Base-by-base conservation (phyloP, 2,329 filamentous ascomycete genomes). In the Apiospora malaysiana region DNA sequence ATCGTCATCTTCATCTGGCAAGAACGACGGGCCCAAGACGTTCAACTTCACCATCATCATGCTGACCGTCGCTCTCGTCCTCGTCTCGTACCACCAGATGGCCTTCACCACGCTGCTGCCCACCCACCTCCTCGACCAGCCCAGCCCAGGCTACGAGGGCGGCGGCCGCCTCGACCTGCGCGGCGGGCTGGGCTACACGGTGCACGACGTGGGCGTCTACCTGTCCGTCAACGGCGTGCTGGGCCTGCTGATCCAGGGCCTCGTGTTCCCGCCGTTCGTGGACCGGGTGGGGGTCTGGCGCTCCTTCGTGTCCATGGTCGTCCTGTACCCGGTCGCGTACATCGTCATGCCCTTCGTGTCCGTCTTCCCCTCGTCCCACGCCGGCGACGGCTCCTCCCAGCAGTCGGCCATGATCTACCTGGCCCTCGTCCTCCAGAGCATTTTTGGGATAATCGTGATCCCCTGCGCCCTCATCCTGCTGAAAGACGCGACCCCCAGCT, bases 161-260 rank as follows among this genome's bases (percentile, higher is more conserved):
- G 74, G 69, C 0, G 79, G 79, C 9, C 73, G 75, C 1, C 75
- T 84, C 10, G 83, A 84, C 70, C 74, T 89, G 12, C 79, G 86
- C 0, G 91, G 92, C 65, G 92, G 92, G 5, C 83, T 94, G 2
- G 92, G 91, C 1, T 84, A 92, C 66, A 88, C 87, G 1, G 89
- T 90, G 1, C 88, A 91, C 75, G 86, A 90, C 47, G 91, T 93
- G 18, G 92, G 92, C 18, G 78, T 91, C 27, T 92, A 93, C 75
- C 86, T 94, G 81, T 88, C 90, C 3, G 81, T 92, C 68, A 92
- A 94, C 74, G 93, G 91, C 2, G 81, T 92, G 73, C 90, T 94
- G 70, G 92, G 92, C 0, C 86, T 95, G 0, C 84, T 92, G 75
- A 90, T 94, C 63, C 93, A 95, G 80, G 92, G 87, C 1, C 80